Evolutionary conservation across 148 eudicot species (phyloP).

Genomic region (Limonium bicolor): DNA sequence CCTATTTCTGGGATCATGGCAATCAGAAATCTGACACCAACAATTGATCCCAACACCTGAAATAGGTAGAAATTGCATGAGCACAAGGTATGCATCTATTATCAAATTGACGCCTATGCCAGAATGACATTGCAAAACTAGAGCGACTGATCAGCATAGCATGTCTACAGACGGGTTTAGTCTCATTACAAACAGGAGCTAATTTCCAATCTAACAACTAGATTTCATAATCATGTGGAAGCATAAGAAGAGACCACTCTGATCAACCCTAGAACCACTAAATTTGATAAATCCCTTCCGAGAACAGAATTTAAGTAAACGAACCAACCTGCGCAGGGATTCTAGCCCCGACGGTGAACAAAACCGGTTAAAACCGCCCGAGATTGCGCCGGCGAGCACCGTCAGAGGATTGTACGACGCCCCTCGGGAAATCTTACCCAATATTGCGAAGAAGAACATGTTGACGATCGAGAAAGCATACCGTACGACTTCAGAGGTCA

Average conservation of each 20-base stretch:
- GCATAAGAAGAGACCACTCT: background rate
- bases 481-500: slow-evolving; percentile 27
- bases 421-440: slow-evolving; percentile 35
- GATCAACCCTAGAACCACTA: background rate
- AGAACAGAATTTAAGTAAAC: background rate
- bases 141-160: background rate
- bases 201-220: too few species aligned
- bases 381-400: slow-evolving; percentile 38
- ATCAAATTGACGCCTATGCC: too few species aligned
- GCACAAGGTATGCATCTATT: background rate
- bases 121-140: background rate
- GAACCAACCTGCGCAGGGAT: slow-evolving; percentile 77
- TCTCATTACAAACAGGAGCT: background rate
- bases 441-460: slow-evolving; percentile 46
- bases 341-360: slow-evolving; percentile 56
- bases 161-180: background rate
- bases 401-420: slow-evolving; percentile 66
- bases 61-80: too few species aligned
- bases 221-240: background rate
- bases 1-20: slow-evolving; percentile 45
- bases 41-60: slow-evolving; percentile 69
- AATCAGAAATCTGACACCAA: slow-evolving; percentile 50
- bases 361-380: slow-evolving; percentile 44
- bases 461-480: slow-evolving; percentile 25
- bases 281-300: background rate